Conservation (phyloP, 192 early-diverging fungal species). For the Polychytrium aggregatum region DNA sequence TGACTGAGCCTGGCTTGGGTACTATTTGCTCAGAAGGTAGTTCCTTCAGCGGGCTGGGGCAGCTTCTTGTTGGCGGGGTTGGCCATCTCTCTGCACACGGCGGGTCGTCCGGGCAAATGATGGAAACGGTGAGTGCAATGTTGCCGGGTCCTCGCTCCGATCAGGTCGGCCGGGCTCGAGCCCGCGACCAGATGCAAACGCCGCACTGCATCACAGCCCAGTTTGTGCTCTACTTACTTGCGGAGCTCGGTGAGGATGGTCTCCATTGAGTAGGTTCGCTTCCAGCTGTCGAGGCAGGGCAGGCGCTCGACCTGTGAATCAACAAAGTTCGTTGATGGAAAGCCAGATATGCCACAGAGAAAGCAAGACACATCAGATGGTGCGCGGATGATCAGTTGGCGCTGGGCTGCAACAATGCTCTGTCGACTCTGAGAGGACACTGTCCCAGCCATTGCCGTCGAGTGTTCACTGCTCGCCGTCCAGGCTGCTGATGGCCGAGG, state of each 20-base stretch:
- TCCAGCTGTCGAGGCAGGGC: constrained; percentile 75
- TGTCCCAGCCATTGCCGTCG: no score
- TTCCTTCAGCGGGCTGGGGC: constrained; percentile 79
- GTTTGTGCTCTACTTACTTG: constrained; percentile 41
- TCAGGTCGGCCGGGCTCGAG: no score
- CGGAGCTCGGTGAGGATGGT: constrained; percentile 73
- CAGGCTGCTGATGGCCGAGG: no score
- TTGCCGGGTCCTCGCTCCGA: neutral
- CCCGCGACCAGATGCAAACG: no score
- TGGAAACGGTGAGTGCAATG: constrained; percentile 1
- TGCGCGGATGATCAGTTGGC: no score
- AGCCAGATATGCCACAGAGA: neutral
- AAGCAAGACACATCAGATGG: no score
- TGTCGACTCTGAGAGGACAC: no score
- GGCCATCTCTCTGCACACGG: constrained; percentile 67
- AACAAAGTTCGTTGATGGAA: neutral
- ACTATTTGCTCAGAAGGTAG: no score
- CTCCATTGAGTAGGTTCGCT: constrained; percentile 62
- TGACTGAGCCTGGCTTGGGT: no score
- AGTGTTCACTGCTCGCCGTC: no score
- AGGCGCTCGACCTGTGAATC: constrained; percentile 59
- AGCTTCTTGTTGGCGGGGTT: constrained; percentile 72
- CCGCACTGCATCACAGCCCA: no score
- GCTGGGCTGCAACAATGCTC: no score
- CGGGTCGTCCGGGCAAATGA: neutral